Base-by-base conservation (phyloP, 2,329 filamentous ascomycete genomes). In the Teratosphaeria epicoccoides region DNA sequence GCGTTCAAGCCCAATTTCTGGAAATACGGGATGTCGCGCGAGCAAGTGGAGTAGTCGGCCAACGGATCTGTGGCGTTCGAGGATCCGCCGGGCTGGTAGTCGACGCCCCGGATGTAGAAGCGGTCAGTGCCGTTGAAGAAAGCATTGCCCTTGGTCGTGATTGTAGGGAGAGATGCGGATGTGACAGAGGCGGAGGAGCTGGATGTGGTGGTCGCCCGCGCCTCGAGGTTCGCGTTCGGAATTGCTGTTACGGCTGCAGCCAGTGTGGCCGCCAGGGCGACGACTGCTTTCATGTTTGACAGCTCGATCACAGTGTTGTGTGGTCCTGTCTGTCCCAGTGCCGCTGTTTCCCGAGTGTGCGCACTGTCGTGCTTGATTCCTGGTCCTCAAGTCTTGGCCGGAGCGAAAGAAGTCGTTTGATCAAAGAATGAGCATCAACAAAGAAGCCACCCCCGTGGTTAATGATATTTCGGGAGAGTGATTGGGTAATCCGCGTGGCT, bases 1-100 rank as follows among this genome's bases (percentile, higher is more conserved):
- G 88, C 88, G 77, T 95, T 95, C 71, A 95, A 73, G 49, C 88
- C 88, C 40, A 95, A 77, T 57, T 88, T 79, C 74, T 87, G 80
- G 80, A 95, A 94, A 66, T 87, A 76, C 51, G 74, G 71, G 61
- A 95, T 85, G 65, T 94, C 88, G 59, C 88, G 86, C 67, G 80
- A 77, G 79, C 89, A 95, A 64, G 77, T 72, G 3, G 69, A 70
- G 29, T 74, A 66, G 62, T 93, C 83, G 55, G 85, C 82, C 46
- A 95, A 82, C 55, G 88, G 88, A 65, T 95, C 88, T 47, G 73
- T 71, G 44, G 79, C 68, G 40, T 81, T 68, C 49, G 80, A 82
- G 10, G 80, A 77, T 54, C 82, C 82, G 61, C 79, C 78, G 58
- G 61, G 51, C 47, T 64, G 61, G 56, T 65, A 66, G 69, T 85